Percentiles rank a stretch among this genome's conserved stretches.
Evolutionary conservation across 805 yeast genomes (phyloP).

Genomic region (Cyberlindnera galapagoensis): DNA sequence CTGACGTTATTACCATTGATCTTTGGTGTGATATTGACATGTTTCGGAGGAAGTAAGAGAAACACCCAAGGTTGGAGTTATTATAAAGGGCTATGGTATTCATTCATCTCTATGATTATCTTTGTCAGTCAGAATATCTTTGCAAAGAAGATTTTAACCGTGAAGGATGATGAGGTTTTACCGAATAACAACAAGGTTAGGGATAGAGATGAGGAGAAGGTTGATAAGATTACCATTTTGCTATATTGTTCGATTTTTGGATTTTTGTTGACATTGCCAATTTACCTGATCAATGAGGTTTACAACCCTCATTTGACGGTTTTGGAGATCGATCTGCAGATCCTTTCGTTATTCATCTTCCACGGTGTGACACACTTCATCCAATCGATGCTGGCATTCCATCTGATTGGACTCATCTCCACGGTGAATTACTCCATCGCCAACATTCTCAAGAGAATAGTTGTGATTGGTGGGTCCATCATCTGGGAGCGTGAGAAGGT

Average conservation of each 20-base stretch:
- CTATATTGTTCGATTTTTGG: constrained; percentile 70
- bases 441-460: constrained; percentile 66
- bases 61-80: constrained; percentile 8
- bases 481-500: constrained; percentile 48
- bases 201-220: constrained; percentile 30
- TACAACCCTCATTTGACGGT: constrained; percentile 25
- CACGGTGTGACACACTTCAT: constrained; percentile 67
- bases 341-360: constrained; percentile 37
- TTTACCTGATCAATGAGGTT: constrained; percentile 54
- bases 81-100: constrained; percentile 30
- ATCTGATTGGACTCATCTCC: constrained; percentile 62
- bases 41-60: constrained; percentile 37
- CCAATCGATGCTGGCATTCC: constrained; percentile 72
- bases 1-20: constrained; percentile 73
- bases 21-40: constrained; percentile 77
- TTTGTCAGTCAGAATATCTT: constrained; percentile 76
- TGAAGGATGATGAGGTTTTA: constrained; percentile 29
- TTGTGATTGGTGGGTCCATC: constrained; percentile 61
- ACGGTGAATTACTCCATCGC: constrained; percentile 79
- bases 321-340: constrained; percentile 22
- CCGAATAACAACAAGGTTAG: constrained; percentile 20
- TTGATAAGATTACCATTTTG: constrained; percentile 66
- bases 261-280: constrained; percentile 56
- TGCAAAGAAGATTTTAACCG: constrained; percentile 66
- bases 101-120: constrained; percentile 41